phyloP scores from a whole-genome alignment of 2,329 filamentous ascomycete species.

The Scytalidium sp. region DNA sequence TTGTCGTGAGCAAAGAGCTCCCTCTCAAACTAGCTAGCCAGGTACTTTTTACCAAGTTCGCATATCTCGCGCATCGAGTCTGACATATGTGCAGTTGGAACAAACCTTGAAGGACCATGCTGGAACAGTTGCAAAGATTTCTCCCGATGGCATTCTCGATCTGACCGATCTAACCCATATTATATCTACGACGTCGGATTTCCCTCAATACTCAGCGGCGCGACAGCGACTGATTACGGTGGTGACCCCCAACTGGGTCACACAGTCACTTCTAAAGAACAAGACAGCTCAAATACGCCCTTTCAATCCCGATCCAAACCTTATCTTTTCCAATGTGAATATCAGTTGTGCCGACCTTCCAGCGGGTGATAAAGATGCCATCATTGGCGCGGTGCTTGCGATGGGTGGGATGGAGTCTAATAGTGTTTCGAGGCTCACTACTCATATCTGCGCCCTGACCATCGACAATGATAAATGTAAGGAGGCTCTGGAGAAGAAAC shows the following conservation, averaged over 20 bases:
- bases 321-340: conserved; percentile 84
- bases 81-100: conserved; percentile 14
- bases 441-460: conserved; percentile 83
- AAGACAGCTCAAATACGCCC: conserved; percentile 77
- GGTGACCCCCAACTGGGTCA: conserved; percentile 79
- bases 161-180: conserved; percentile 58
- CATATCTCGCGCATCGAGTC: neutral
- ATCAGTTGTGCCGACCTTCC: conserved; percentile 84
- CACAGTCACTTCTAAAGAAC: conserved; percentile 62
- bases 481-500: conserved; percentile 58
- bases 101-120: conserved; percentile 26
- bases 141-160: conserved; percentile 33
- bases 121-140: conserved; percentile 33
- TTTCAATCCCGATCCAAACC: conserved; percentile 84
- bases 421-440: conserved; percentile 70
- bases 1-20: conserved; percentile 22
- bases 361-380: conserved; percentile 83
- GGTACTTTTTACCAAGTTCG: conserved; percentile 11
- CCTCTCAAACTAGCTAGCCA: conserved; percentile 11
- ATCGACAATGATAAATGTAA: conserved; percentile 71
- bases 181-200: conserved; percentile 79
- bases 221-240: conserved; percentile 79
- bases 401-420: conserved; percentile 81
- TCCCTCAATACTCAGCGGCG: conserved; percentile 77
- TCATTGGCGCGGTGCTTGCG: conserved; percentile 83